A percentile compares a stretch with the other conserved stretches of the same genome.
These are phyloP conservation scores for Monosporascus sp. DNA, from an alignment of 2,329 filamentous ascomycete genomes.

Conservation along the genomic window DNA sequence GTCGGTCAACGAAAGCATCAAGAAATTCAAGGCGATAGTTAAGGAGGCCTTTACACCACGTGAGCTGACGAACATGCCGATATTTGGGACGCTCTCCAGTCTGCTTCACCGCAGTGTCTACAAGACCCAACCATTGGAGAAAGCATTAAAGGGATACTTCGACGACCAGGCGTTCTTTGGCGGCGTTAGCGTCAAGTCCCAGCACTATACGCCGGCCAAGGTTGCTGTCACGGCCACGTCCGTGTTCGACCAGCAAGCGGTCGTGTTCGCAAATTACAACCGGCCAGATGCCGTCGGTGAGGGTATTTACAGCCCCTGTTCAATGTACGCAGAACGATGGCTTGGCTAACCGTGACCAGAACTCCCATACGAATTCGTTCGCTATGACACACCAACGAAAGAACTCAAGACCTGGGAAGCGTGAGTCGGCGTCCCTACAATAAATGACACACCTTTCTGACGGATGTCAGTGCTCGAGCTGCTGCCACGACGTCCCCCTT, in stretches of 20 bases:
- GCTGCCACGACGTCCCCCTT: slow-evolving; percentile 25
- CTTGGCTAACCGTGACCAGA: slow-evolving; percentile 6
- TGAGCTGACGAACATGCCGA: slow-evolving; percentile 23
- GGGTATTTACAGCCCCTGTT: slow-evolving; percentile 8
- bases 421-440: slow-evolving; percentile 14
- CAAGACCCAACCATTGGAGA: slow-evolving; percentile 23
- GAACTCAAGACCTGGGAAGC: slow-evolving; percentile 27
- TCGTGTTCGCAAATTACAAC: slow-evolving; percentile 28
- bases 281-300: slow-evolving; percentile 19
- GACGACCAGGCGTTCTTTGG: slow-evolving; percentile 26
- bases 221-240: slow-evolving; percentile 24
- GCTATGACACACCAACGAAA: slow-evolving; percentile 20
- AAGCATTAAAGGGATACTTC: slow-evolving; percentile 20
- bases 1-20: slow-evolving; percentile 21
- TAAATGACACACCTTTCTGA: neutral
- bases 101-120: slow-evolving; percentile 27
- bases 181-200: slow-evolving; percentile 18
- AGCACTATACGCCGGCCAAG: slow-evolving; percentile 16
- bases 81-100: slow-evolving; percentile 22
- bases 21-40: slow-evolving; percentile 26
- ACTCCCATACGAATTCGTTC: slow-evolving; percentile 21
- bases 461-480: slow-evolving; percentile 19
- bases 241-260: slow-evolving; percentile 15
- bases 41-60: slow-evolving; percentile 21
- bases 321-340: neutral